These are phyloP conservation scores for Hymenochaete sp. DNA, from an alignment of 1,284 basidiomycete genomes.

Conservation along the genomic window DNA sequence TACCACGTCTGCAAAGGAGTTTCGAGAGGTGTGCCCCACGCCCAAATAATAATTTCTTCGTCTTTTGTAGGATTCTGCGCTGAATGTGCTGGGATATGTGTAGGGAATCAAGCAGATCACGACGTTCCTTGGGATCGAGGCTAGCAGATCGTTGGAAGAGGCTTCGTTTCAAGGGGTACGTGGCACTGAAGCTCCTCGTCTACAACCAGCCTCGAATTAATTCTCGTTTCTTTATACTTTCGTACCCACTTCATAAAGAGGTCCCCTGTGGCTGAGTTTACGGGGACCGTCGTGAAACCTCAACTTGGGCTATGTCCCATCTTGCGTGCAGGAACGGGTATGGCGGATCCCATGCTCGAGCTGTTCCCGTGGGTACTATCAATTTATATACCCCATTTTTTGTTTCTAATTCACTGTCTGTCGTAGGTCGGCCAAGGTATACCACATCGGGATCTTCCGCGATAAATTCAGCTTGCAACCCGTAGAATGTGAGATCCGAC, in stretches of 20 bases:
- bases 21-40: conserved; percentile 53
- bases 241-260: conserved; percentile 36
- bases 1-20: conserved; percentile 69
- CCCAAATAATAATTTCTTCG: not conserved
- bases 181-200: conserved; percentile 14
- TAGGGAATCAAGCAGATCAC: conserved; percentile 66
- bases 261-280: conserved; percentile 62
- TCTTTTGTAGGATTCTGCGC: not conserved
- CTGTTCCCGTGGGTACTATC: conserved; percentile 61
- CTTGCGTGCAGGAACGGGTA: conserved; percentile 87
- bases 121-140: conserved; percentile 67
- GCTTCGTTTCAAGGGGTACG: conserved; percentile 54
- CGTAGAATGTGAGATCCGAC: conserved; percentile 68
- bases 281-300: conserved; percentile 57
- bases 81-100: conserved; percentile 19
- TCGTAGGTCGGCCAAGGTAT: conserved; percentile 68
- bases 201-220: too few species aligned
- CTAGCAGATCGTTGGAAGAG: conserved; percentile 55
- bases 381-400: not conserved
- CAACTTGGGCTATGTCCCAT: conserved; percentile 85
- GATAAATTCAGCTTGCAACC: conserved; percentile 88
- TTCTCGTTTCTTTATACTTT: conserved; percentile 3
- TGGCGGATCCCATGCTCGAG: conserved; percentile 79
- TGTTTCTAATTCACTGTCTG: not conserved
- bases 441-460: conserved; percentile 85